Percentiles rank a stretch among this genome's conserved stretches.
Evolutionary conservation across 2,329 filamentous ascomycete species (phyloP).

Genomic region (Penicillium sp.): DNA sequence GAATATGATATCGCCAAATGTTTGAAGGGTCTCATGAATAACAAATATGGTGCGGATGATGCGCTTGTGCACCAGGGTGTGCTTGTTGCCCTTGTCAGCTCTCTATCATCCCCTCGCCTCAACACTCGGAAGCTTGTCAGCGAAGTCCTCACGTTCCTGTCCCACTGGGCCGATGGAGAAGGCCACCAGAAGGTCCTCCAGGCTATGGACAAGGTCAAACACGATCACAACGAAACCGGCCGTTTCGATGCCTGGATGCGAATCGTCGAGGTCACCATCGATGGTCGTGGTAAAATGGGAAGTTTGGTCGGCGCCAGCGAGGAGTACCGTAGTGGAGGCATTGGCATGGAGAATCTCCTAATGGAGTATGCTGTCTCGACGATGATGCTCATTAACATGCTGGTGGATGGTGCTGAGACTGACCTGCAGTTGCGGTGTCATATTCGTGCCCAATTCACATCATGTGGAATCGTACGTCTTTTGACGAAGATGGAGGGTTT

Average conservation of each 20-base stretch:
- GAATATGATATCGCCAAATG: slow-evolving; percentile 99
- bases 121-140: slow-evolving; percentile 93
- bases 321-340: slow-evolving; percentile 90
- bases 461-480: slow-evolving; percentile 91
- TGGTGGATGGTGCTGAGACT: slow-evolving; percentile 84
- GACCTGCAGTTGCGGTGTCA: slow-evolving; percentile 91
- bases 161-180: slow-evolving; percentile 86
- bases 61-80: slow-evolving; percentile 87
- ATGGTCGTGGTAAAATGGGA: slow-evolving; percentile 97
- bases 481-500: slow-evolving; percentile 97
- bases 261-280: slow-evolving; percentile 93
- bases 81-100: slow-evolving; percentile 81
- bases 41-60: slow-evolving; percentile 97
- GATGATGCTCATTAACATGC: slow-evolving; percentile 93
- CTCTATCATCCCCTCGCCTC: slow-evolving; percentile 81
- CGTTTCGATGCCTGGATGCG: slow-evolving; percentile 99
- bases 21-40: slow-evolving; percentile 97
- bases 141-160: slow-evolving; percentile 93
- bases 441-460: slow-evolving; percentile 92
- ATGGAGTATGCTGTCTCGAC: slow-evolving; percentile 99
- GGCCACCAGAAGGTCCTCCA: slow-evolving; percentile 93
- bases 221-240: slow-evolving; percentile 84
- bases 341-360: slow-evolving; percentile 96
- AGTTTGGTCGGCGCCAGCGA: slow-evolving; percentile 95
- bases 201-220: slow-evolving; percentile 88